A percentile compares a stretch with the other conserved stretches of the same genome.
phyloP scores from a whole-genome alignment of 2,329 filamentous ascomycete species.

The Escovopsis sp. region DNA sequence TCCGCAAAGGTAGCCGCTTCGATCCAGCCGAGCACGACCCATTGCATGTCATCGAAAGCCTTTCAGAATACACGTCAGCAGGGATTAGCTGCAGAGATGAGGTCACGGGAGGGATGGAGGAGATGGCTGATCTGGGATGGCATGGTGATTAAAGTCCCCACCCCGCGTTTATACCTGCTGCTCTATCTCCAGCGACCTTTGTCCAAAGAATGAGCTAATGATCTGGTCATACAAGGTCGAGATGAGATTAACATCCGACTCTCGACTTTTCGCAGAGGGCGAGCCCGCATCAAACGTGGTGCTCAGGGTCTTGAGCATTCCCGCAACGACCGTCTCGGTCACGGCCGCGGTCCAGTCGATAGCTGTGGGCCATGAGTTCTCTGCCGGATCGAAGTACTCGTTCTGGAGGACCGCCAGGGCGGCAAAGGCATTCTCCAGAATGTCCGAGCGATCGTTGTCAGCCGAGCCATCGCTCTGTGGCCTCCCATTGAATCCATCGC shows the following conservation, averaged over 20 bases:
- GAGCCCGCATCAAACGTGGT: conserved; percentile 32
- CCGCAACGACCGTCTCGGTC: conserved; percentile 63
- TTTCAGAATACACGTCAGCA: conserved; percentile 17
- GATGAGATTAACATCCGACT: conserved; percentile 54
- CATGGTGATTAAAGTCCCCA: neutral
- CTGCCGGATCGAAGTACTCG: conserved; percentile 60
- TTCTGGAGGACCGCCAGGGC: conserved; percentile 65
- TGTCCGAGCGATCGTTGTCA: neutral
- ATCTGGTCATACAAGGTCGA: conserved; percentile 69
- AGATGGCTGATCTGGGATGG: no score
- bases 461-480: neutral
- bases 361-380: conserved; percentile 68
- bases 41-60: conserved; percentile 89
- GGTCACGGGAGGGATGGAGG: no score
- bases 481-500: no score
- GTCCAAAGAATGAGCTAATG: conserved; percentile 69
- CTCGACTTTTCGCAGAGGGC: conserved; percentile 1
- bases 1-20: conserved; percentile 65
- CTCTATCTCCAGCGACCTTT: conserved; percentile 61
- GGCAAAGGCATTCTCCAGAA: conserved; percentile 37
- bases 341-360: conserved; percentile 95
- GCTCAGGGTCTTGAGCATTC: conserved; percentile 57
- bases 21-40: conserved; percentile 87
- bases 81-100: neutral
- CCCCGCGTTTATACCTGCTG: conserved; percentile 27